Evolutionary conservation across 1,139 yeast species (phyloP).

Genomic region (Geotrichum carabidarum): DNA sequence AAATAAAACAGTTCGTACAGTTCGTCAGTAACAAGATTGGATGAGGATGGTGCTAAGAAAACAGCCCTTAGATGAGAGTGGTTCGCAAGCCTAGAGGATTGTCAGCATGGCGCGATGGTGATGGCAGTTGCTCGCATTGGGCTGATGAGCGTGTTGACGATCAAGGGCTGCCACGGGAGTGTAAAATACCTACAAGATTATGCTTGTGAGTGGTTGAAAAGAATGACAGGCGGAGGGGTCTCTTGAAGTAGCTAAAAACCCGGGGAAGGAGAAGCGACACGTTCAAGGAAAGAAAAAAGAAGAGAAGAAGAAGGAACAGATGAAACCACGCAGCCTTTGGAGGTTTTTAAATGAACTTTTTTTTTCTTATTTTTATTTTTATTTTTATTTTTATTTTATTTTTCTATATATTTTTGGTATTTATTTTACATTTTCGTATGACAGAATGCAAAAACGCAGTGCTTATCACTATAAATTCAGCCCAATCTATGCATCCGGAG

Average conservation of each 20-base stretch:
- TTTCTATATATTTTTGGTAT: not conserved
- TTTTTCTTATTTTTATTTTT: not conserved
- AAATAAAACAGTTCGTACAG: conserved; percentile 19
- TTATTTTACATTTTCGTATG: not conserved
- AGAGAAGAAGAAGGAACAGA: not conserved
- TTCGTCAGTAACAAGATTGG: conserved; percentile 1
- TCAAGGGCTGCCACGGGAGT: too few relatives aligned
- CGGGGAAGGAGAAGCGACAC: not conserved
- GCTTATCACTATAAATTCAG: too few relatives aligned
- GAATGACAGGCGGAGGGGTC: not conserved
- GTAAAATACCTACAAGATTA: not conserved
- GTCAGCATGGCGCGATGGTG: conserved; percentile 2
- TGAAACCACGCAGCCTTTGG: not conserved
- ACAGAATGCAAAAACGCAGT: too few relatives aligned
- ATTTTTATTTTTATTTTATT: not conserved
- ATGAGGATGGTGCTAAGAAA: not conserved
- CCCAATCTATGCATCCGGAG: too few relatives aligned
- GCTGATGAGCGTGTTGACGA: not conserved
- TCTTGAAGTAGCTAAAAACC: not conserved
- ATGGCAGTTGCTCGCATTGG: not conserved
- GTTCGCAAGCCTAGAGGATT: not conserved
- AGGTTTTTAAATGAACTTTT: not conserved
- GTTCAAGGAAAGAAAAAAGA: not conserved
- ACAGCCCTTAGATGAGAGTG: not conserved
- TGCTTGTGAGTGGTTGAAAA: not conserved